Conservation (phyloP, 2,329 filamentous ascomycete genomes). For the Botryosphaeria dothidea region DNA sequence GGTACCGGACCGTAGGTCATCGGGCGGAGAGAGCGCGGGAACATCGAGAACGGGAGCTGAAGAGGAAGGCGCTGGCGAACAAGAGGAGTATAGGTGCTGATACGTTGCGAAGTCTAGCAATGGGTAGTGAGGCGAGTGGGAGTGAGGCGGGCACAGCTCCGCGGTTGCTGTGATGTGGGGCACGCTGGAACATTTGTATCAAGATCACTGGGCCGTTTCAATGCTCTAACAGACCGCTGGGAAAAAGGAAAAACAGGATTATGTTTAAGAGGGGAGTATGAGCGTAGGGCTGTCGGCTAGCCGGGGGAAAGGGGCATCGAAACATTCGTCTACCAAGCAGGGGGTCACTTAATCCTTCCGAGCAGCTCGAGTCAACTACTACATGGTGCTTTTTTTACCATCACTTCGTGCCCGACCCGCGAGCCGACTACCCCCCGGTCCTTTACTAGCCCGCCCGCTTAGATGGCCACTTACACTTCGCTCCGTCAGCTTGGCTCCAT, state of each 20-base stretch:
- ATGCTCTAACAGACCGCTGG: constrained; percentile 2
- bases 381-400: not conserved
- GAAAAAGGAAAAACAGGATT: constrained; percentile 13
- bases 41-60: constrained; percentile 26
- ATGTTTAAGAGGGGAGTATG: not conserved
- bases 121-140: constrained; percentile 11
- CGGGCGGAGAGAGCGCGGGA: constrained; percentile 12
- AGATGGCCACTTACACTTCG: not conserved
- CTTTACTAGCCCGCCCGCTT: not conserved
- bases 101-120: constrained; percentile 37
- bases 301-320: constrained; percentile 3
- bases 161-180: constrained; percentile 12
- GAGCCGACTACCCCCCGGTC: not conserved
- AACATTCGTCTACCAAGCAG: not conserved
- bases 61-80: constrained; percentile 37
- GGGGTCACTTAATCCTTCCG: not conserved
- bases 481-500: not conserved
- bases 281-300: constrained; percentile 8
- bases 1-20: not conserved
- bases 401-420: not conserved
- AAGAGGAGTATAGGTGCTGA: constrained; percentile 44
- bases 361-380: constrained; percentile 3
- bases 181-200: constrained; percentile 1
- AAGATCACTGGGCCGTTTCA: constrained; percentile 7
- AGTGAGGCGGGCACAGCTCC: constrained; percentile 8